These are phyloP conservation scores for Mycena metata DNA, from an alignment of 768 basidiomycete genomes.

Conservation along the genomic window DNA sequence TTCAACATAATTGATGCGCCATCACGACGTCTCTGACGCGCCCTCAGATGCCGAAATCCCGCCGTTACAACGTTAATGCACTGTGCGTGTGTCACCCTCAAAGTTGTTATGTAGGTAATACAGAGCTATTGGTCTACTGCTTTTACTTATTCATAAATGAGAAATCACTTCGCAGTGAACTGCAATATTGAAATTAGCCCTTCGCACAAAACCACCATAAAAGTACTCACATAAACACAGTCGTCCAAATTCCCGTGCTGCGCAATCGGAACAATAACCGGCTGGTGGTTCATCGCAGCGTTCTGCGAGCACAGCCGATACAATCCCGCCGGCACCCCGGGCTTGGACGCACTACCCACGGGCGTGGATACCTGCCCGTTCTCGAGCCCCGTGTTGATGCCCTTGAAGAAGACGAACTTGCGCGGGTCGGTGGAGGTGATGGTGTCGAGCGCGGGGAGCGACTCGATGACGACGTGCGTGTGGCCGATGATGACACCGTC, in stretches of 20 bases:
- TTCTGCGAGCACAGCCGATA: constrained; percentile 75
- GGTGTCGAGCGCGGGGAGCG: not conserved
- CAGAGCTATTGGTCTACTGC: no score
- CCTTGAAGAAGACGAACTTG: constrained; percentile 69
- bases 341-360: constrained; percentile 56
- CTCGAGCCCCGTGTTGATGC: constrained; percentile 49
- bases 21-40: no score
- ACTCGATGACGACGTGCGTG: not conserved
- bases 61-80: no score
- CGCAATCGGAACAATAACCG: constrained; percentile 67
- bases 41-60: no score
- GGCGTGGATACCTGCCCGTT: constrained; percentile 63
- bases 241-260: constrained; percentile 57
- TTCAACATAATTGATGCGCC: no score
- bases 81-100: no score
- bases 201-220: not conserved
- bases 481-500: not conserved
- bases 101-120: no score
- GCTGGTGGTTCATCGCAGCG: constrained; percentile 70
- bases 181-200: not conserved
- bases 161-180: not conserved
- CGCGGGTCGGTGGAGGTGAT: not conserved
- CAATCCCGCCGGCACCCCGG: constrained; percentile 67
- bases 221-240: constrained; percentile 5
- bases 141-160: no score